Evolutionary conservation across 75 land plant species (phyloP).

Genomic region (Azolla pinnata): DNA sequence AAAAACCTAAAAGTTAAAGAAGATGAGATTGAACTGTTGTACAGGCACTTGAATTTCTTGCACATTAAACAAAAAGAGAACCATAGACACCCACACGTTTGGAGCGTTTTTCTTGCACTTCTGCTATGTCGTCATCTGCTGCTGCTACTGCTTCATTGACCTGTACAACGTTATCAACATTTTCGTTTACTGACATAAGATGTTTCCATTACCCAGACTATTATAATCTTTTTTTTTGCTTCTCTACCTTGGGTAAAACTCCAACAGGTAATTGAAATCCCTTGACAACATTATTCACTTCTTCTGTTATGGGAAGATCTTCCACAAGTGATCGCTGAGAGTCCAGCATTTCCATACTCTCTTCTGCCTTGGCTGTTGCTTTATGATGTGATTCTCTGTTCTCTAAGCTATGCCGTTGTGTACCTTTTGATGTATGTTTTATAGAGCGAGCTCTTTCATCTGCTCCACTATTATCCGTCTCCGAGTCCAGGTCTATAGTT

Average conservation of each 20-base stretch:
- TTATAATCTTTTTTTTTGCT: background rate
- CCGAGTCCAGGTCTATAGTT: background rate
- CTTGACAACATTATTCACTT: background rate
- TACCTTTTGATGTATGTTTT: too few relatives aligned
- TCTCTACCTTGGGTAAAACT: background rate
- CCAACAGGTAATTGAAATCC: background rate
- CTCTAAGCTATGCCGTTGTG: too few relatives aligned
- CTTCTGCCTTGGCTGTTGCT: too few relatives aligned
- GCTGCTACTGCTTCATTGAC: background rate
- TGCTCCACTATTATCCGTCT: background rate
- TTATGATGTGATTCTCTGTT: too few relatives aligned
- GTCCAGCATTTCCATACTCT: too few relatives aligned
- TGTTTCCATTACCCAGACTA: background rate
- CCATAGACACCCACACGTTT: background rate
- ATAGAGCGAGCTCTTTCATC: background rate
- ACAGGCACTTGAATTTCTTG: background rate
- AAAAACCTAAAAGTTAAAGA: slow-evolving; percentile 36
- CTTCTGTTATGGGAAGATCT: background rate
- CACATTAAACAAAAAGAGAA: background rate
- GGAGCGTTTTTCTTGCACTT: slow-evolving; percentile 19
- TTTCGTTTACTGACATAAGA: background rate
- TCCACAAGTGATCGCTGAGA: background rate
- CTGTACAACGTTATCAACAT: background rate
- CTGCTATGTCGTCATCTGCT: slow-evolving; percentile 4
- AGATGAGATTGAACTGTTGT: background rate